phyloP scores from a whole-genome alignment of 768 basidiomycete species.

The Tylopilus sp. region DNA sequence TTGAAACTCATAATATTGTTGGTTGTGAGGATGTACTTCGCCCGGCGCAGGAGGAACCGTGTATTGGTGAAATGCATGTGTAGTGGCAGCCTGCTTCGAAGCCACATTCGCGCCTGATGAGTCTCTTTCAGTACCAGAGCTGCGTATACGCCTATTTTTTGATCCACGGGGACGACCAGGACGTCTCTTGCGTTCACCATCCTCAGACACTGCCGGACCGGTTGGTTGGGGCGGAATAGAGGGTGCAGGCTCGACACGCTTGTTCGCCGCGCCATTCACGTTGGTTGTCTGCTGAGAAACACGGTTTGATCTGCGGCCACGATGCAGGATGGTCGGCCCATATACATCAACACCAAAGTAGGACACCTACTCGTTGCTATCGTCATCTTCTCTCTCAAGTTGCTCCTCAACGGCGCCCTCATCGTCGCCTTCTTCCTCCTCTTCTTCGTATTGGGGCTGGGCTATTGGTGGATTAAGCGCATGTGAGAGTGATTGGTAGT shows the following conservation, averaged over 20 bases:
- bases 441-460: conserved; percentile 41
- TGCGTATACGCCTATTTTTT: conserved; percentile 60
- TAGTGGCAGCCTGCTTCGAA: conserved; percentile 30
- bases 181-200: conserved; percentile 55
- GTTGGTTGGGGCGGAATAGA: conserved; percentile 24
- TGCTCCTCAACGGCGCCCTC: conserved; percentile 72
- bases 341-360: conserved; percentile 6
- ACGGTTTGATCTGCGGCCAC: conserved; percentile 23
- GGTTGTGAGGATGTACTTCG: conserved; percentile 59
- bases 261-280: conserved; percentile 16
- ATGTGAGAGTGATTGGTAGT: conserved; percentile 78
- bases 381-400: conserved; percentile 47
- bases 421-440: conserved; percentile 71
- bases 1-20: conserved; percentile 82
- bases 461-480: conserved; percentile 58
- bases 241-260: conserved; percentile 25
- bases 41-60: conserved; percentile 40
- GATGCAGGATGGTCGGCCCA: conserved; percentile 3
- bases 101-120: conserved; percentile 11
- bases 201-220: conserved; percentile 26
- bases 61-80: conserved; percentile 45
- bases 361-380: conserved; percentile 32
- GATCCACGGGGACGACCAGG: conserved; percentile 80
- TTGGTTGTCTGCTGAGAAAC: conserved; percentile 13
- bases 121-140: conserved; percentile 29